These are phyloP conservation scores for Grammothele lineata DNA, from an alignment of 768 basidiomycete species.

Conservation along the genomic window DNA sequence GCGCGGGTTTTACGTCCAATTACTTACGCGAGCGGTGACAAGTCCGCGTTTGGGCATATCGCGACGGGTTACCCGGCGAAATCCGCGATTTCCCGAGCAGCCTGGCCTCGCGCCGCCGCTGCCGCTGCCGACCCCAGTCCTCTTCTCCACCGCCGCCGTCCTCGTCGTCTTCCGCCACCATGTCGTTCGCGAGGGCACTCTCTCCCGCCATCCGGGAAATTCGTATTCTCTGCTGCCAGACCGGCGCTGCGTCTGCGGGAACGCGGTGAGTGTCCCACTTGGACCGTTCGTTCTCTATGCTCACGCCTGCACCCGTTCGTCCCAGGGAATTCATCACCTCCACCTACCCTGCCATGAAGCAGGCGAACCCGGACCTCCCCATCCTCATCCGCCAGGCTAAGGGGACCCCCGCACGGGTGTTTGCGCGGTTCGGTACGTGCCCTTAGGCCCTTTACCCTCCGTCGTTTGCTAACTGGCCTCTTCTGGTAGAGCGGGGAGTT, in stretches of 20 bases:
- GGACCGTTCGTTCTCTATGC: neutral
- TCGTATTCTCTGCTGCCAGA: conserved; percentile 77
- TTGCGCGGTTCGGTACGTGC: conserved; percentile 78
- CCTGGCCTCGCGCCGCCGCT: too few species aligned
- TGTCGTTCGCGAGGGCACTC: conserved; percentile 60
- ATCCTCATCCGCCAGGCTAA: conserved; percentile 76
- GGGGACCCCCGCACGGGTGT: conserved; percentile 76
- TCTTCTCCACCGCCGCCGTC: neutral
- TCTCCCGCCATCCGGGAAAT: conserved; percentile 79
- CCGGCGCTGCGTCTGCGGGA: conserved; percentile 70
- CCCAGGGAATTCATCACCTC: conserved; percentile 74
- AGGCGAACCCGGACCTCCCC: conserved; percentile 83
- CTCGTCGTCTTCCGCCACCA: conserved; percentile 8
- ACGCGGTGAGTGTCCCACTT: conserved; percentile 56
- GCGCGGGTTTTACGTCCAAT: too few species aligned
- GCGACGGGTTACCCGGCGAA: too few species aligned
- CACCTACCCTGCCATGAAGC: conserved; percentile 71
- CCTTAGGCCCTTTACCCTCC: neutral
- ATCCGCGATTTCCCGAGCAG: too few species aligned
- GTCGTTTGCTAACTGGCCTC: neutral
- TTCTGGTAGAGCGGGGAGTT: conserved; percentile 61
- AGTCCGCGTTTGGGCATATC: too few species aligned
- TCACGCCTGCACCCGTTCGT: neutral
- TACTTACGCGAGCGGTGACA: too few species aligned
- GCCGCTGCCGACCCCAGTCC: too few species aligned